Base-by-base conservation (phyloP, 1,284 basidiomycete genomes). In the Leccinum pachyderme region DNA sequence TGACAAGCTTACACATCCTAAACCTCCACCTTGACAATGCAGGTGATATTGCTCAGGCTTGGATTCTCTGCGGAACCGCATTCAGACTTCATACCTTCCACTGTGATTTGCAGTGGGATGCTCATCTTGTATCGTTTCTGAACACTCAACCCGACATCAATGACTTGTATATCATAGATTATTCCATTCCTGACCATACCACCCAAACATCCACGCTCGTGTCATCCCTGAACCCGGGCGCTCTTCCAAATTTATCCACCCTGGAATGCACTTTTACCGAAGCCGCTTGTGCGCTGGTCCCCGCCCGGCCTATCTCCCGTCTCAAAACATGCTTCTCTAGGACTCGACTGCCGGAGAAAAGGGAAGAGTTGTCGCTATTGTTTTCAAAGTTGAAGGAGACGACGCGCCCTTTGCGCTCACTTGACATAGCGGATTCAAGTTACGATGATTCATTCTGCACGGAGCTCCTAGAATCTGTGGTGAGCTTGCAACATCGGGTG, bases 281-380 rank as follows among this genome's bases (percentile, higher is more conserved):
- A 68, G 85, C 84, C 1, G 83, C 81, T 4, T 72, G 73, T 47
- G 73, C 75, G 8, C 70, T 86, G 13, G 75, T 81, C n/a, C 82
- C 83, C 1, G 73, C 72, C 12, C 74, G 84, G 2, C 83, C 84
- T 4, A 68, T 87, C 44, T 75, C 77, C 2, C 79, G 78, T 52
- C 74, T 87, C 57, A 87, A 87, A 66, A 84, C 84, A n/a, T 86
- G 84, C 61, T 82, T 87, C 65, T 84, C 84, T 24, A 73, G 73
- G 52, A 73, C 79, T n/a, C 73, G 73, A 52, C 53, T 70, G 3
- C 61, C 60, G 7, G 80, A 77, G 37, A 85, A 84, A 68, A 73
- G 74, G 27, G 70, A 70, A 2, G 84, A 87, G 63, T 70, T 85
- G 68, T 60, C 63, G 0, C 56, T 73, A 3, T 70, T 87, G 25